A percentile compares a stretch with the other conserved stretches of the same genome.
These are phyloP conservation scores for Aspergillus latus DNA, from an alignment of 2,329 filamentous ascomycete genomes.

Conservation along the genomic window DNA sequence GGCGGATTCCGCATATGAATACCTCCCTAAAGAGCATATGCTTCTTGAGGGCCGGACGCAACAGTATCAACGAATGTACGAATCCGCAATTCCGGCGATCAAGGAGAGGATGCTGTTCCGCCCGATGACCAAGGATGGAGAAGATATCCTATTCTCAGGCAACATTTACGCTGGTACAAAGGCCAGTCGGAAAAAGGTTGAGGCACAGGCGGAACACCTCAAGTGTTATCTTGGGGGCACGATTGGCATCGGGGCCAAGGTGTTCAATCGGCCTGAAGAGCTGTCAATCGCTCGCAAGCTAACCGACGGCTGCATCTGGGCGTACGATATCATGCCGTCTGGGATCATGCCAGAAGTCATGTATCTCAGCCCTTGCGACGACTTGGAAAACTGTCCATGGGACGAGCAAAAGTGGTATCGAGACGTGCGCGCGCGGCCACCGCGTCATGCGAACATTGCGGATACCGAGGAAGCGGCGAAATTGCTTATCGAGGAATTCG, in stretches of 20 bases:
- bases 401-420: conserved; percentile 47
- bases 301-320: conserved; percentile 62
- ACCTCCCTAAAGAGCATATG: conserved; percentile 51
- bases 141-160: conserved; percentile 43
- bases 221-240: conserved; percentile 63
- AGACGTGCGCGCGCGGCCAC: conserved; percentile 25
- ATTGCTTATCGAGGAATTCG: conserved; percentile 21
- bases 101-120: conserved; percentile 46
- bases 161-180: conserved; percentile 26
- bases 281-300: conserved; percentile 57
- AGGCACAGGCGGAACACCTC: conserved; percentile 55
- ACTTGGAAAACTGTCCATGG: conserved; percentile 51
- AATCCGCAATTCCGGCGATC: conserved; percentile 38
- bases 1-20: conserved; percentile 53
- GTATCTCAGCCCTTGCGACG: conserved; percentile 52
- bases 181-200: conserved; percentile 20
- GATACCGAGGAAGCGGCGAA: conserved; percentile 22
- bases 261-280: conserved; percentile 57
- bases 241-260: conserved; percentile 59
- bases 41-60: conserved; percentile 43
- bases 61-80: conserved; percentile 48
- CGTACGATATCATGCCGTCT: conserved; percentile 56
- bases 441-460: conserved; percentile 18
- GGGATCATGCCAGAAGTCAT: conserved; percentile 64
- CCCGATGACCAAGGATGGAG: conserved; percentile 43